These are phyloP conservation scores for Scheffersomyces segobiensis DNA, from an alignment of 1,139 yeast species.

Conservation along the genomic window DNA sequence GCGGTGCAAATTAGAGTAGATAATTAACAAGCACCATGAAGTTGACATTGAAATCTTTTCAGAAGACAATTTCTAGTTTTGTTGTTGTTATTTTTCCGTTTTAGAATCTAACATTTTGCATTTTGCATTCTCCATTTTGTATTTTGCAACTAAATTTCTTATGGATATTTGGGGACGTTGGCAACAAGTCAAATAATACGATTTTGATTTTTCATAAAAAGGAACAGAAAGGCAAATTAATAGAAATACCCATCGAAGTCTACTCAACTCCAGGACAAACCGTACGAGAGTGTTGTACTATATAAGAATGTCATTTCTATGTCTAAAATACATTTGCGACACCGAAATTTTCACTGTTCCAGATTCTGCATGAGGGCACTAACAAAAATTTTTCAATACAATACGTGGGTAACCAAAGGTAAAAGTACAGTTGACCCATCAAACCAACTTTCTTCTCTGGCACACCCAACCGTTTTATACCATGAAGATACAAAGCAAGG, in stretches of 20 bases:
- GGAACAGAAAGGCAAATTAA: neutral
- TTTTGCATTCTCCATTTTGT: too few relatives aligned
- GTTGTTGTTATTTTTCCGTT: neutral
- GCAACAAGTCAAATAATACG: neutral
- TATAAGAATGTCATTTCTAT: neutral
- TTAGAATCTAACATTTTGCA: neutral
- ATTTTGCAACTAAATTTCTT: neutral
- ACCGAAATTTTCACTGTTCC: neutral
- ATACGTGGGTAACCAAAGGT: neutral
- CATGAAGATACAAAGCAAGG: slow-evolving; percentile 71
- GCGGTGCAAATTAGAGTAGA: too few relatives aligned
- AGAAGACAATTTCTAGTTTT: neutral
- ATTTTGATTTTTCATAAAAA: neutral
- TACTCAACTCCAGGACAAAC: neutral
- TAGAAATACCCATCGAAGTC: neutral
- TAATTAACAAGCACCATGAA: too few relatives aligned
- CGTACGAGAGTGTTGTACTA: neutral
- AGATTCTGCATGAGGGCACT: neutral
- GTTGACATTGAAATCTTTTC: too few relatives aligned
- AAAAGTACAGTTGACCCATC: neutral
- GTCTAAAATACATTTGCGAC: neutral
- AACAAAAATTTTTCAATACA: neutral
- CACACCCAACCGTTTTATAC: slow-evolving; percentile 1
- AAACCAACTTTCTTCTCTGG: neutral
- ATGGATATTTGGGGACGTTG: neutral